These are phyloP conservation scores for Ochetophila trinervis DNA, from an alignment of 306 rosid species.

Conservation along the genomic window DNA sequence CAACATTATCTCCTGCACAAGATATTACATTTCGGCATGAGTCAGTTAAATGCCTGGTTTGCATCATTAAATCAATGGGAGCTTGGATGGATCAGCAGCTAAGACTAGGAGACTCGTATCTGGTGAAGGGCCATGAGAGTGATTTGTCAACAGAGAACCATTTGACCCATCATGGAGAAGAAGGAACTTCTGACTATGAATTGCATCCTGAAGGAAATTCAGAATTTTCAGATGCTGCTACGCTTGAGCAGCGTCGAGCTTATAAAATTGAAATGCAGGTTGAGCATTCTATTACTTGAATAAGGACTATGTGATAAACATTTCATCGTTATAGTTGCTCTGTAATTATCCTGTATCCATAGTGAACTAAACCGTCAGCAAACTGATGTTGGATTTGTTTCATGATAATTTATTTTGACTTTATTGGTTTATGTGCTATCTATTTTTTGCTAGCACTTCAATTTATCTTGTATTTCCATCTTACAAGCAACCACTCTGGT, in stretches of 20 bases:
- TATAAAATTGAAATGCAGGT: slow-evolving; percentile 97
- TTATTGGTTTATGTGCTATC: background rate
- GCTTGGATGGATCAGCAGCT: slow-evolving; percentile 96
- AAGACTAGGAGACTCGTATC: slow-evolving; percentile 58
- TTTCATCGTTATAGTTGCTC: slow-evolving; percentile 6
- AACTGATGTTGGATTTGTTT: slow-evolving; percentile 2
- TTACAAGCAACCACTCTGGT: slow-evolving; percentile 27
- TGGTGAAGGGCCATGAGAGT: slow-evolving; percentile 56
- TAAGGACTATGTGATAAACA: background rate
- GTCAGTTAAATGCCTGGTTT: slow-evolving; percentile 88
- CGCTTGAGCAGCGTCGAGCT: slow-evolving; percentile 91
- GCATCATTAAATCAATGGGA: slow-evolving; percentile 94
- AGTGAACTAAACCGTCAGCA: background rate
- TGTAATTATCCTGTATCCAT: slow-evolving; percentile 16
- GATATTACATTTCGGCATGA: slow-evolving; percentile 94
- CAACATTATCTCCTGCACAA: slow-evolving; percentile 85
- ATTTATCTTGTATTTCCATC: slow-evolving; percentile 11
- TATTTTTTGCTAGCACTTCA: slow-evolving; percentile 11
- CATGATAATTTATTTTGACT: background rate
- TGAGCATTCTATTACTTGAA: slow-evolving; percentile 27
- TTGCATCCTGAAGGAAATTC: slow-evolving; percentile 67
- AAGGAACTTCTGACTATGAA: slow-evolving; percentile 73
- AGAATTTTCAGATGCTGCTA: slow-evolving; percentile 81
- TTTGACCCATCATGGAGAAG: slow-evolving; percentile 60
- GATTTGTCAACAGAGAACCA: slow-evolving; percentile 51